phyloP scores from a whole-genome alignment of 352 stramenopile species.

The Phytophthora cajani region DNA sequence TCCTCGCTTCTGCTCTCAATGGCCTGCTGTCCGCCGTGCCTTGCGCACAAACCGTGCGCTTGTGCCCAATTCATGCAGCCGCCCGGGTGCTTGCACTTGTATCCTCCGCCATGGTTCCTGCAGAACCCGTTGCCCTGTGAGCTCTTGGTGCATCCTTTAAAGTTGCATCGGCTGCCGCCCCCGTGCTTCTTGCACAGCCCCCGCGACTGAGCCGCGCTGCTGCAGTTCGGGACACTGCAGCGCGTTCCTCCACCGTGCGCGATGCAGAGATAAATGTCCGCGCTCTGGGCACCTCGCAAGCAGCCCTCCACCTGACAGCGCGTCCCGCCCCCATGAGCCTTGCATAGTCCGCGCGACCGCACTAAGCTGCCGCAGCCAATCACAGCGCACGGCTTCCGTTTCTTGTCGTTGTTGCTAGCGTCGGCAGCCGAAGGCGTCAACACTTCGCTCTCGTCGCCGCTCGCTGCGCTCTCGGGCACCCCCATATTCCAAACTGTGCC shows the following conservation, averaged over 20 bases:
- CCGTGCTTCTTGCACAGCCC: slow-evolving; percentile 10
- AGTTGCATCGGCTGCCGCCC: background rate
- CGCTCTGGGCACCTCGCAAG: background rate
- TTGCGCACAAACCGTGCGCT: slow-evolving; percentile 1
- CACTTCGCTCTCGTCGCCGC: too few relatives aligned
- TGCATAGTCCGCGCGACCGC: slow-evolving; percentile 1
- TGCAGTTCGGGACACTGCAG: background rate
- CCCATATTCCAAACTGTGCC: too few relatives aligned
- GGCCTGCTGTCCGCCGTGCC: background rate
- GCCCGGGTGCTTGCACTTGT: slow-evolving; percentile 5
- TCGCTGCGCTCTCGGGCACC: too few relatives aligned
- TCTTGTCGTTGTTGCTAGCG: background rate
- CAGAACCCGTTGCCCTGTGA: background rate
- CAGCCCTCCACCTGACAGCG: slow-evolving; percentile 1
- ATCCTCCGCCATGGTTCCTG: slow-evolving; percentile 3
- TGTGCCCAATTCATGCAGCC: slow-evolving; percentile 12
- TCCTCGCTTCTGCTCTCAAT: background rate
- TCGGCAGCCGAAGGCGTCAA: too few relatives aligned
- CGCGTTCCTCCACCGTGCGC: background rate
- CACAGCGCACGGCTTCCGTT: background rate
- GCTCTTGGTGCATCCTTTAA: background rate
- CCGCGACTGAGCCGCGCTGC: background rate
- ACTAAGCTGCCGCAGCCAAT: background rate
- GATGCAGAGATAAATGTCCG: background rate
- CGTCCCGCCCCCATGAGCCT: slow-evolving; percentile 3